These are phyloP conservation scores for Hypoxylon sp. DNA, from an alignment of 2,329 filamentous ascomycete species.

Conservation along the genomic window DNA sequence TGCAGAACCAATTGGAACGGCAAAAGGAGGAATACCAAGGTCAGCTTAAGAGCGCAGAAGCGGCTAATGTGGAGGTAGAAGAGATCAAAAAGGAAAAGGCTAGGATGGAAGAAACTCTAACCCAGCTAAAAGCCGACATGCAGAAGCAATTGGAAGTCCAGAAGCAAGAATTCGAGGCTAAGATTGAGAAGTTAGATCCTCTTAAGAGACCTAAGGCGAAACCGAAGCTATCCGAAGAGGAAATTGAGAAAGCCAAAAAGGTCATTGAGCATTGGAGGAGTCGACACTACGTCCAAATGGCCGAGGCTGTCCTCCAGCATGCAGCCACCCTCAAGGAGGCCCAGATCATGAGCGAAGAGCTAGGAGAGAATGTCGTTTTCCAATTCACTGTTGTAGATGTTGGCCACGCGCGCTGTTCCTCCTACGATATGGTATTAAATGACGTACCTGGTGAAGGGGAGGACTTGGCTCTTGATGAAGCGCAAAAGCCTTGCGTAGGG, in stretches of 20 bases:
- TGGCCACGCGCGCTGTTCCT: constrained; percentile 90
- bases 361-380: constrained; percentile 93
- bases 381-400: constrained; percentile 94
- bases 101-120: constrained; percentile 86
- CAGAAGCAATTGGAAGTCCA: constrained; percentile 87
- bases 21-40: constrained; percentile 88
- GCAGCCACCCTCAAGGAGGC: constrained; percentile 93
- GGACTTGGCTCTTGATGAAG: constrained; percentile 83
- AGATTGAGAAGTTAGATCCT: constrained; percentile 82
- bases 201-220: constrained; percentile 73
- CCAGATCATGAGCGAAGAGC: constrained; percentile 96
- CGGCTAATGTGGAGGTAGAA: constrained; percentile 82
- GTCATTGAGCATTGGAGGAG: constrained; percentile 83
- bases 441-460: constrained; percentile 88
- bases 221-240: constrained; percentile 77
- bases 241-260: constrained; percentile 78
- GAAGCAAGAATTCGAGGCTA: constrained; percentile 85
- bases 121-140: constrained; percentile 87
- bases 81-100: constrained; percentile 87
- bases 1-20: constrained; percentile 85
- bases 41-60: constrained; percentile 81
- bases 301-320: constrained; percentile 89
- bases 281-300: constrained; percentile 92
- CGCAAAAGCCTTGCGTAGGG: constrained; percentile 90
- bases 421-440: constrained; percentile 96